Conservation (phyloP, 2,329 filamentous ascomycete species). For the Bipolaris victoriae region DNA sequence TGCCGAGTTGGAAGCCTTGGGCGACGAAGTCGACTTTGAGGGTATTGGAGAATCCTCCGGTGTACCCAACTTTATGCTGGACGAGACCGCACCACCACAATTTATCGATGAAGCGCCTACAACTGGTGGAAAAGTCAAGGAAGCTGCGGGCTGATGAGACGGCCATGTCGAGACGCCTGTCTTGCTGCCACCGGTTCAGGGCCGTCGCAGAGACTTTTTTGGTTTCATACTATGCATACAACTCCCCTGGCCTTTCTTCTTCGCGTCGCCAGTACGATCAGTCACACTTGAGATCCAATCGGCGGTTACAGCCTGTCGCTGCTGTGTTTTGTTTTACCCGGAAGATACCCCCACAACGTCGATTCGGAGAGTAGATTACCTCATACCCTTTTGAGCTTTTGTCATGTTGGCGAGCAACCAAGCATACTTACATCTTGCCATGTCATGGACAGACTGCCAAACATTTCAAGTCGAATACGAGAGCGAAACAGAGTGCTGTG, state of each 20-base stretch:
- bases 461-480: too few species aligned
- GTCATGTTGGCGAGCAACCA: not conserved
- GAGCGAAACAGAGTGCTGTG: not conserved
- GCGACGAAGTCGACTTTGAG: conserved; percentile 91
- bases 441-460: too few species aligned
- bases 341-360: not conserved
- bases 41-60: conserved; percentile 65
- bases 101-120: conserved; percentile 93
- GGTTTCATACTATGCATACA: not conserved
- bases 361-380: not conserved
- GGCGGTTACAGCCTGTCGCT: not conserved
- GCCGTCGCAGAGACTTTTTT: not conserved
- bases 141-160: conserved; percentile 66
- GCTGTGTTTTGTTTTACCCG: not conserved
- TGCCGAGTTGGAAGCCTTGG: conserved; percentile 92
- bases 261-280: too few species aligned
- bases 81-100: conserved; percentile 79
- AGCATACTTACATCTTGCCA: too few species aligned
- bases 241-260: not conserved
- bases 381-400: not conserved
- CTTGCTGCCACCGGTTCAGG: not conserved
- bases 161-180: not conserved
- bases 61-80: conserved; percentile 85
- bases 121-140: conserved; percentile 72
- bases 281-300: not conserved